Base-by-base conservation (phyloP, 1,284 basidiomycete genomes). In the Cutaneotrichosporon cyanovorans region DNA sequence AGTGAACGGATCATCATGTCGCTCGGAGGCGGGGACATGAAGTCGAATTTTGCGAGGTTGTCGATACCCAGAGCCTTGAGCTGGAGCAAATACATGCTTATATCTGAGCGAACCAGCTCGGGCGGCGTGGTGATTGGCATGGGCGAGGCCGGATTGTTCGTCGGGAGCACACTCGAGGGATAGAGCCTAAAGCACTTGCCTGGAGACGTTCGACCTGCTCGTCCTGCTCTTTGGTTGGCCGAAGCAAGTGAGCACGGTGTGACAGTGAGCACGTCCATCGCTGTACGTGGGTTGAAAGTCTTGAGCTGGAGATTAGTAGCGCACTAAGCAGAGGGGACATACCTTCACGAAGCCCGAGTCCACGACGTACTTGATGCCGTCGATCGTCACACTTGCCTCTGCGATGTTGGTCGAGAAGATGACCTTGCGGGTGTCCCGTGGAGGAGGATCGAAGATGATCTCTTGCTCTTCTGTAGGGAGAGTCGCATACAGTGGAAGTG, bases 341-440 rank as follows among this genome's bases (percentile, higher is more conserved):
- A 87, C 87, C 78, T 98, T 98, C 55, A 93, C 91, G 60, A 91
- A 88, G 4, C 93, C 95, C 46, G 81, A 84, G 62, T 99, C 93
- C 5, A 98, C 78, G n/a, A 99, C 92, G 63, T 84, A 97, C 58
- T 84, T 84, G 55, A 98, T 84, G 1, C 90, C 90, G 40, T 96
- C 89, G 48, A 98, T 95, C 0, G 93, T 98, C 14, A 98, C 85
- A 68, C 88, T 92, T 18, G 93, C 88, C 73, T 98, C 95, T 15
- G 95, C 93, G 42, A 97, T 92, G 65, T 98, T 98, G 0, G 95
- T 98, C 1, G 89, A 80, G 21, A 96, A 78, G 41, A 99, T 83
- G 42, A 95, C 82, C 68, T 98, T 99, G 45, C 95, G 79, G 4
- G 77, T 80, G 39, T 85, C 84, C 30, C 77, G 73, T 16, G 83